Conservation (phyloP, 441 rosid genomes). For the Gossypium davidsonii region DNA sequence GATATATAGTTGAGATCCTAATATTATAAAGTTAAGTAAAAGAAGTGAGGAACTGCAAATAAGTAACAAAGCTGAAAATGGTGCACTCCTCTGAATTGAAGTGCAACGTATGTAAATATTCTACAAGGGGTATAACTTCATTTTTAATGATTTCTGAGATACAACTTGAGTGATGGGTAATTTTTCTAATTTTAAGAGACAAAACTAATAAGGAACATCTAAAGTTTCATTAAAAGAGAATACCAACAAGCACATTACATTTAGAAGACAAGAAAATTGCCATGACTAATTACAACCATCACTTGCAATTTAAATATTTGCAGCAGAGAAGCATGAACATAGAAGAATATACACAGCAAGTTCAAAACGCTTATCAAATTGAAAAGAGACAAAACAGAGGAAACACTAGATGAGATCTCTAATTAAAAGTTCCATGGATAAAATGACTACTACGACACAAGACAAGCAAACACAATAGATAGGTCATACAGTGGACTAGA, state of each 20-base stretch:
- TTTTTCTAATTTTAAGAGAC: background rate
- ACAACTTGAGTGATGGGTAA: background rate
- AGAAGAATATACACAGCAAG: background rate
- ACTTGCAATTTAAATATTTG: background rate
- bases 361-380: background rate
- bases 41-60: background rate
- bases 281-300: background rate
- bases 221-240: background rate
- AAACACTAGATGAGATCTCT: background rate
- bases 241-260: background rate
- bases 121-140: background rate
- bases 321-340: background rate
- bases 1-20: background rate
- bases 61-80: background rate
- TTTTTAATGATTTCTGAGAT: background rate
- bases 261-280: background rate
- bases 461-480: background rate
- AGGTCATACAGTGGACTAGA: background rate
- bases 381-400: background rate
- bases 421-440: background rate
- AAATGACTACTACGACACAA: background rate
- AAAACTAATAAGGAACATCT: background rate
- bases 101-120: background rate
- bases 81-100: background rate
- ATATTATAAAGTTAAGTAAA: background rate